A percentile compares a stretch with the other conserved stretches of the same genome.
phyloP scores from a whole-genome alignment of 2,329 filamentous ascomycete species.

The Magnaporthiopsis poae region DNA sequence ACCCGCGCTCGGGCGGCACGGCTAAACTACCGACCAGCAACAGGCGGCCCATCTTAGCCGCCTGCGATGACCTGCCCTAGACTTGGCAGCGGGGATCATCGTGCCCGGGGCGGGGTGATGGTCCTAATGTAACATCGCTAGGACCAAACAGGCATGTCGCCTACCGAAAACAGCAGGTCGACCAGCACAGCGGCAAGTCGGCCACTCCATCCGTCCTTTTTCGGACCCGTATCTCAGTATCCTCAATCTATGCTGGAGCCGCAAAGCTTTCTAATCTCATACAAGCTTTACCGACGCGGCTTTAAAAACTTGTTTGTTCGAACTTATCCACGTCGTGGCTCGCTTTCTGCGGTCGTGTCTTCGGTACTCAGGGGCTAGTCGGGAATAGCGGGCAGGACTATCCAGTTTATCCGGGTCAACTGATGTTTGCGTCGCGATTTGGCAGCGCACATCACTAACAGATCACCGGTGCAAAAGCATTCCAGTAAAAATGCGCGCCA shows the following conservation, averaged over 20 bases:
- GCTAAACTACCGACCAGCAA: neutral
- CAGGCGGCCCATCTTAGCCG: neutral
- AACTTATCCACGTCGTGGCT: too few species aligned
- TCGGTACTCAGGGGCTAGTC: too few species aligned
- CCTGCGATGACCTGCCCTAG: neutral
- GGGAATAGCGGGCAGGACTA: too few species aligned
- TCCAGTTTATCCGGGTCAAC: too few species aligned
- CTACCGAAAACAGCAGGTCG: neutral
- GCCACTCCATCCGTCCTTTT: too few species aligned
- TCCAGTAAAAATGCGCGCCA: too few species aligned
- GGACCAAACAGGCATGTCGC: neutral
- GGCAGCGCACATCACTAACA: too few species aligned
- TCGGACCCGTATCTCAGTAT: neutral
- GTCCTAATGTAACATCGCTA: constrained; percentile 2
- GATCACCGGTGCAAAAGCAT: too few species aligned
- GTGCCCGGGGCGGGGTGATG: neutral
- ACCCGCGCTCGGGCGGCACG: too few species aligned
- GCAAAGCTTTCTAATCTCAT: constrained; percentile 1
- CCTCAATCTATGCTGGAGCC: neutral
- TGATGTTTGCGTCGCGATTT: too few species aligned
- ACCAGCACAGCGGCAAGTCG: constrained; percentile 1
- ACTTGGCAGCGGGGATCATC: neutral
- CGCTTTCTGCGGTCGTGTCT: too few species aligned
- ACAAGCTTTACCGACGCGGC: neutral
- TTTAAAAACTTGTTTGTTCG: too few species aligned